Evolutionary conservation across 805 yeast genomes (phyloP).

Genomic region (Debaryomyces tyrocola): DNA sequence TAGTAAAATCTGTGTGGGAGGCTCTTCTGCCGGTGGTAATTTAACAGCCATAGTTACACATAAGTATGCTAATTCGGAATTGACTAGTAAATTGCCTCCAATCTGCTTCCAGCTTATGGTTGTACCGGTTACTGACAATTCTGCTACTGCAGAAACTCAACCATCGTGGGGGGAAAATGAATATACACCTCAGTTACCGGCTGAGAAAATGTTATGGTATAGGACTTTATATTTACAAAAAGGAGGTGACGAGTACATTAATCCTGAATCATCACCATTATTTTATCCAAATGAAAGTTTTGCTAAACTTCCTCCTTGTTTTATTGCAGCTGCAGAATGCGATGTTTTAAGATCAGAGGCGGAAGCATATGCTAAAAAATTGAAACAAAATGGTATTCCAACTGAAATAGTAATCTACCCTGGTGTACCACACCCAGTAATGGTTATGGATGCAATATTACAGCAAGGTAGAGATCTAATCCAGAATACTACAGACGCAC

Average conservation of each 20-base stretch:
- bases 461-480: slow-evolving; percentile 33
- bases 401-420: slow-evolving; percentile 34
- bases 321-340: slow-evolving; percentile 43
- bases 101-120: slow-evolving; percentile 40
- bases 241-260: slow-evolving; percentile 17
- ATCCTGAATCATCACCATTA: slow-evolving; percentile 42
- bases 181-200: slow-evolving; percentile 44
- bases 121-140: slow-evolving; percentile 46
- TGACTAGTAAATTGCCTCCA: slow-evolving; percentile 25
- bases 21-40: slow-evolving; percentile 49
- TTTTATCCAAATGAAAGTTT: slow-evolving; percentile 41
- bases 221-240: slow-evolving; percentile 40
- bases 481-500: slow-evolving; percentile 28
- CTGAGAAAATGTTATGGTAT: slow-evolving; percentile 47
- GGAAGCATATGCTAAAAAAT: slow-evolving; percentile 40
- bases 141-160: slow-evolving; percentile 35
- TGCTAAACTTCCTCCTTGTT: slow-evolving; percentile 38
- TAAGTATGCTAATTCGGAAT: slow-evolving; percentile 27
- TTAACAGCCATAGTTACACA: slow-evolving; percentile 38
- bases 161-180: slow-evolving; percentile 40
- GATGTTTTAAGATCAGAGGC: slow-evolving; percentile 48
- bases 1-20: slow-evolving; percentile 39
- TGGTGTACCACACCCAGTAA: slow-evolving; percentile 50
- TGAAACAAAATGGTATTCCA: slow-evolving; percentile 34
- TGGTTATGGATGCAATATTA: slow-evolving; percentile 46